These are phyloP conservation scores for Beauveria sp. DNA, from an alignment of 2,329 filamentous ascomycete species.

Conservation along the genomic window DNA sequence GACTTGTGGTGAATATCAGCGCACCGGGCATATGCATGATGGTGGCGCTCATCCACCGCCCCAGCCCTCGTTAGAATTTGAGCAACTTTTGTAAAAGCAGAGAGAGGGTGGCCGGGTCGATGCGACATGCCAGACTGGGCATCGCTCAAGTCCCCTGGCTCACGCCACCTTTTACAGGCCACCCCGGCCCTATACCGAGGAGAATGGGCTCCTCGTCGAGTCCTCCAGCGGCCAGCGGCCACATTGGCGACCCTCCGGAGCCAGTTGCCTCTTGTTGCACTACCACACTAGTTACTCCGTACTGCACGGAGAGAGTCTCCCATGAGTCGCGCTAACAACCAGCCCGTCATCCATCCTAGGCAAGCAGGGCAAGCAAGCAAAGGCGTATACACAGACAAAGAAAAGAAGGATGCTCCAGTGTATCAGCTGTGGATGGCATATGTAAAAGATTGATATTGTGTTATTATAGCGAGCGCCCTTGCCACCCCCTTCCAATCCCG, in stretches of 20 bases:
- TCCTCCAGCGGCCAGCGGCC: neutral
- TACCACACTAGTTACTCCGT: neutral
- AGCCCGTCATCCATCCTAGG: neutral
- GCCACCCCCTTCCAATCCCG: neutral
- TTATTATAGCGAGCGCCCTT: neutral
- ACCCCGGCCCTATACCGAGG: conserved; percentile 3
- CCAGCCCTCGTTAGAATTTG: neutral
- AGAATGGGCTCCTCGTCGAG: neutral
- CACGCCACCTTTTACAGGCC: neutral
- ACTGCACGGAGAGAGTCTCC: neutral
- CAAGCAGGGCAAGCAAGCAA: neutral
- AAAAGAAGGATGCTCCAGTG: no score
- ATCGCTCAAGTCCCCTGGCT: conserved; percentile 3
- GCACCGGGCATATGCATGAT: conserved; percentile 6
- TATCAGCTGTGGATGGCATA: no score
- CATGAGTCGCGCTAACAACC: conserved; percentile 1
- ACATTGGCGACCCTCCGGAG: neutral
- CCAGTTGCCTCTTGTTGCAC: conserved; percentile 4
- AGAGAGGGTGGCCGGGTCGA: neutral
- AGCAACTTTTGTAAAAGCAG: no score
- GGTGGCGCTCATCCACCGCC: conserved; percentile 8
- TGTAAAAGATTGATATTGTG: neutral
- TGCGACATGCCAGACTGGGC: conserved; percentile 10
- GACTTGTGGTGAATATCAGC: neutral
- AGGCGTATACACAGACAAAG: neutral